phyloP scores from a whole-genome alignment of 768 basidiomycete species.

The Vishniacozyma victoriae region DNA sequence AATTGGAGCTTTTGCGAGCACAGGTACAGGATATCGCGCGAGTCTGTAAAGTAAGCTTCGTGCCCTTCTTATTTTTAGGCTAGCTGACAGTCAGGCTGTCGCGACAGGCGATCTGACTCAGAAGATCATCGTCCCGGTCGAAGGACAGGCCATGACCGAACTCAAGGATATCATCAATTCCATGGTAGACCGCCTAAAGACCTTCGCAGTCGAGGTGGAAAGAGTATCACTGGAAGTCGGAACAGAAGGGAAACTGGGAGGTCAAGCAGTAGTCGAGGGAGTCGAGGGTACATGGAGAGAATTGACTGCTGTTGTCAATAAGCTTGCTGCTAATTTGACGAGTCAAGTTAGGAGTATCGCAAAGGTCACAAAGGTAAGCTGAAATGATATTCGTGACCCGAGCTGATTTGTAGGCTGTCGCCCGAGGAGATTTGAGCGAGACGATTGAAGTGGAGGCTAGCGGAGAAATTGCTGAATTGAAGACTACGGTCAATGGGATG shows the following conservation, averaged over 20 bases:
- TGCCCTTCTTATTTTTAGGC: neutral
- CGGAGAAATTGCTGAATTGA: conserved; percentile 85
- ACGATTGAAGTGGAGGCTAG: conserved; percentile 87
- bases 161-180: conserved; percentile 56
- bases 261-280: conserved; percentile 81
- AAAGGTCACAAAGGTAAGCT: conserved; percentile 70
- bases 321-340: conserved; percentile 49
- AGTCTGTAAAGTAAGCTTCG: conserved; percentile 57
- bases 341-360: conserved; percentile 73
- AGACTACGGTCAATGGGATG: conserved; percentile 91
- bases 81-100: conserved; percentile 52
- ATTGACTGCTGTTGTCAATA: conserved; percentile 80
- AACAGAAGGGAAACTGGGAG: conserved; percentile 66
- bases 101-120: conserved; percentile 69
- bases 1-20: conserved; percentile 70
- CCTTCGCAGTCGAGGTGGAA: conserved; percentile 87
- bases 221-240: conserved; percentile 58
- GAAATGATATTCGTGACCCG: neutral
- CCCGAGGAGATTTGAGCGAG: conserved; percentile 73
- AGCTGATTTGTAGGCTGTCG: conserved; percentile 58
- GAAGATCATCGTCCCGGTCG: conserved; percentile 71
- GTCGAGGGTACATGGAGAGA: conserved; percentile 92
- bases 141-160: conserved; percentile 73
- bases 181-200: conserved; percentile 65
- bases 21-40: conserved; percentile 77